Conservation (phyloP, 306 rosid genomes). For the Gynostemma pentaphyllum region DNA sequence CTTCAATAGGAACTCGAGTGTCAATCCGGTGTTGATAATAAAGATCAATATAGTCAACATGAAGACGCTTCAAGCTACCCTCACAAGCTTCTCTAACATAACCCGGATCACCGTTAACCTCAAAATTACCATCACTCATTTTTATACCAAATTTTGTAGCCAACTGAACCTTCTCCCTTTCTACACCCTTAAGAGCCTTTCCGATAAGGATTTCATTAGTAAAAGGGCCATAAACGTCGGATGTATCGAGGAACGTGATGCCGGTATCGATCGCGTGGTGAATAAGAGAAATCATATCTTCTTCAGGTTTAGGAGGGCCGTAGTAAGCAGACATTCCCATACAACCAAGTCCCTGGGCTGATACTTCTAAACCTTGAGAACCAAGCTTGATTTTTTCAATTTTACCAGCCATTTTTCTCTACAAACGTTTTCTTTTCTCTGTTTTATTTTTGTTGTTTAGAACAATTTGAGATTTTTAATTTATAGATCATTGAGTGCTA, state of each 20-base stretch:
- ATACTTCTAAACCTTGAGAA: constrained; percentile 50
- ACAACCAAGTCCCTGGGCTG: constrained; percentile 61
- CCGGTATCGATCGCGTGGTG: constrained; percentile 49
- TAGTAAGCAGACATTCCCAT: constrained; percentile 52
- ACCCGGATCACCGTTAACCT: constrained; percentile 37
- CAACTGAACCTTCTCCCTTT: constrained; percentile 31
- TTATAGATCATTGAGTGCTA: no score
- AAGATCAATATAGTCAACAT: constrained; percentile 35
- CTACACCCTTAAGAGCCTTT: constrained; percentile 28
- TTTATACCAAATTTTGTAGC: constrained; percentile 34
- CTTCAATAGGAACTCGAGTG: constrained; percentile 38
- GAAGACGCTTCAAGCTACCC: constrained; percentile 42
- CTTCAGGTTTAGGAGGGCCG: constrained; percentile 4
- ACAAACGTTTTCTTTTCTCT: no score
- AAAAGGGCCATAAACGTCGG: constrained; percentile 53
- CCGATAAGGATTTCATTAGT: constrained; percentile 34
- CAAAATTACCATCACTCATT: constrained; percentile 13
- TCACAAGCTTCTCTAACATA: constrained; percentile 53
- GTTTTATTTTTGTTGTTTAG: no score
- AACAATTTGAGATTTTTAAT: no score
- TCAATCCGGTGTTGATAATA: constrained; percentile 45
- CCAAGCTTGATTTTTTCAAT: constrained; percentile 50
- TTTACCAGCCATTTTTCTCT: constrained; percentile 19
- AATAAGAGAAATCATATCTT: constrained; percentile 29
- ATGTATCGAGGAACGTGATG: constrained; percentile 57